Percentiles rank a stretch among this genome's conserved stretches.
Conservation (phyloP, 768 basidiomycete species). For the Leccinum boreale region DNA sequence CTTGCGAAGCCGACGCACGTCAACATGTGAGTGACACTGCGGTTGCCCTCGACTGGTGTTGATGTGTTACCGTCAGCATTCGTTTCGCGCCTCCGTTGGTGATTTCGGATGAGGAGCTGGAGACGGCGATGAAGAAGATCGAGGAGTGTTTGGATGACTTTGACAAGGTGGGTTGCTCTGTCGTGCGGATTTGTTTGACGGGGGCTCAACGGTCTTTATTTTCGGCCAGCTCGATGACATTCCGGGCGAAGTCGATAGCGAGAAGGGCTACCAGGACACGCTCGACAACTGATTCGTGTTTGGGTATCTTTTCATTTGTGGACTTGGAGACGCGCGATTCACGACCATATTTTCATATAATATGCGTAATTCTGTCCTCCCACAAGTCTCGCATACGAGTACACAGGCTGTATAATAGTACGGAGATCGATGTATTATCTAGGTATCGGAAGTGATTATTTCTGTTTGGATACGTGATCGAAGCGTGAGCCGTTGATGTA, state of each 20-base stretch:
- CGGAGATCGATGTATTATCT: conserved; percentile 7
- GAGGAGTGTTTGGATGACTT: conserved; percentile 75
- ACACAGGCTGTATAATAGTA: conserved; percentile 7
- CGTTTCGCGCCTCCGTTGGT: conserved; percentile 96
- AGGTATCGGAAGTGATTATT: not conserved
- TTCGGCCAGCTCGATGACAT: conserved; percentile 49
- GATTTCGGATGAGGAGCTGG: conserved; percentile 84
- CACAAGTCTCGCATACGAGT: not conserved
- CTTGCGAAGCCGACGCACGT: conserved; percentile 96
- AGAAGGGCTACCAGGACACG: conserved; percentile 51
- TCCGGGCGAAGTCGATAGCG: conserved; percentile 61
- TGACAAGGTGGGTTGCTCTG: conserved; percentile 54
- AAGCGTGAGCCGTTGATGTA: not conserved
- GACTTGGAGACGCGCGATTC: not conserved
- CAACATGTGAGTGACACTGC: conserved; percentile 67
- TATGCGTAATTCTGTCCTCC: not conserved
- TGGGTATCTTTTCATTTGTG: not conserved
- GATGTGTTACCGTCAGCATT: conserved; percentile 49
- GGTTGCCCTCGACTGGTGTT: not conserved
- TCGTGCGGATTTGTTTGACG: not conserved
- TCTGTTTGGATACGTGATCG: not conserved
- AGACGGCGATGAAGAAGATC: conserved; percentile 72
- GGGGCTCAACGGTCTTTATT: not conserved
- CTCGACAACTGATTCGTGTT: conserved; percentile 20
- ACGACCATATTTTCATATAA: conserved; percentile 1